Conservation (phyloP, 306 rosid species). For the Calophaca sinica region DNA sequence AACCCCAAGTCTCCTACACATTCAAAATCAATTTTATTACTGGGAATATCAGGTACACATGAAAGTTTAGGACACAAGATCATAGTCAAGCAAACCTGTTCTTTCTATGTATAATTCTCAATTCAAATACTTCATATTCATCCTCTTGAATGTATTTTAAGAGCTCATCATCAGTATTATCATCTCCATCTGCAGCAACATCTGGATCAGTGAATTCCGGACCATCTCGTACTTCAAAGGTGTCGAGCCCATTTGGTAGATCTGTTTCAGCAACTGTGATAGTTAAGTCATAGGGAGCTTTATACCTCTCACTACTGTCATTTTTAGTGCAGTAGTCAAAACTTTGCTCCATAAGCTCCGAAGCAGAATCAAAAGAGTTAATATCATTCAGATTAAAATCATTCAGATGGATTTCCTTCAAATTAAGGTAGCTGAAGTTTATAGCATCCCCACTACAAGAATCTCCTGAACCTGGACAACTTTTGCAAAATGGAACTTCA, state of each 20-base stretch:
- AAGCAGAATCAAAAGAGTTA: constrained; percentile 52
- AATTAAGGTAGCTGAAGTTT: constrained; percentile 50
- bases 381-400: constrained; percentile 53
- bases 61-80: constrained; percentile 35
- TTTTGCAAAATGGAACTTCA: constrained; percentile 55
- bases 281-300: constrained; percentile 53
- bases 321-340: constrained; percentile 45
- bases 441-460: constrained; percentile 56
- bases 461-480: constrained; percentile 51
- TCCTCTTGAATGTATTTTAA: constrained; percentile 58
- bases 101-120: constrained; percentile 89
- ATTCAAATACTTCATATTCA: constrained; percentile 83
- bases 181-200: constrained; percentile 60
- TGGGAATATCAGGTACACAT: constrained; percentile 42
- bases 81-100: constrained; percentile 73
- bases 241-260: constrained; percentile 47
- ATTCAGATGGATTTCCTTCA: constrained; percentile 57
- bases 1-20: constrained; percentile 25
- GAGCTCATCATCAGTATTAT: constrained; percentile 63
- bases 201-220: constrained; percentile 48
- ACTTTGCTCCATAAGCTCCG: constrained; percentile 39
- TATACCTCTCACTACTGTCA: constrained; percentile 42
- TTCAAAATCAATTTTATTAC: constrained; percentile 19
- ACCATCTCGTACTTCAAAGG: constrained; percentile 44
- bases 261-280: constrained; percentile 51